Percentiles rank a stretch among this genome's conserved stretches.
phyloP scores from a whole-genome alignment of 2,329 filamentous ascomycete species.

The Sclerotinia borealis region DNA sequence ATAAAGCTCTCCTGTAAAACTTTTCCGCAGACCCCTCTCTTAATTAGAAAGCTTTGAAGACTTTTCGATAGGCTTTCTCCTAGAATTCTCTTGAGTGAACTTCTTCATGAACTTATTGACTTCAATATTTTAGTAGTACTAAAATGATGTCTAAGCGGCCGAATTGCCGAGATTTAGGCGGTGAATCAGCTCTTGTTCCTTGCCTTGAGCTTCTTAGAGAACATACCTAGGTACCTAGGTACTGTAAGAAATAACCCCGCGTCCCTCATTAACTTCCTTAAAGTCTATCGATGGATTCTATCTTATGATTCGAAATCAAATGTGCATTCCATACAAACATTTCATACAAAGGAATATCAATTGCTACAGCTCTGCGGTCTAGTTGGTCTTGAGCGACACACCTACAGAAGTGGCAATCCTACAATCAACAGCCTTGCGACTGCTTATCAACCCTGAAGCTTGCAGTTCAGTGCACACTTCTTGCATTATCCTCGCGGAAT shows the following conservation, averaged over 20 bases:
- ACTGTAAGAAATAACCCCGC: constrained; percentile 8
- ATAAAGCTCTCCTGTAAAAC: background rate
- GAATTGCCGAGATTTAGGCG: constrained; percentile 4
- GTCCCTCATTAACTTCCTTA: background rate
- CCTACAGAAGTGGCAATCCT: background rate
- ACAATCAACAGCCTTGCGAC: background rate
- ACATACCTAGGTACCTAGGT: background rate
- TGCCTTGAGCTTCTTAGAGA: background rate
- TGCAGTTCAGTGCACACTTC: background rate
- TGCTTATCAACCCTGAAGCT: constrained; percentile 4
- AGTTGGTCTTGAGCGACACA: background rate
- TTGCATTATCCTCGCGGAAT: background rate
- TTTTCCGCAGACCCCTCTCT: too few relatives aligned
- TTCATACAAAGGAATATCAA: background rate
- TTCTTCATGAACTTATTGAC: background rate
- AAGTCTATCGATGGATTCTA: background rate
- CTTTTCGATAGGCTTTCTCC: background rate
- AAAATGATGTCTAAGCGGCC: too few relatives aligned
- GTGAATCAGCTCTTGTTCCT: background rate
- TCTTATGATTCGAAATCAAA: background rate
- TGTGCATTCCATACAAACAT: constrained; percentile 8
- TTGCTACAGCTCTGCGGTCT: constrained; percentile 11
- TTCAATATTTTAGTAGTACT: background rate
- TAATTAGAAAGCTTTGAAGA: background rate
- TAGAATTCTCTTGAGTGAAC: background rate